Evolutionary conservation across 495 filamentous ascomycete species (phyloP).

Genomic region (Hypoxylon cercidicola): DNA sequence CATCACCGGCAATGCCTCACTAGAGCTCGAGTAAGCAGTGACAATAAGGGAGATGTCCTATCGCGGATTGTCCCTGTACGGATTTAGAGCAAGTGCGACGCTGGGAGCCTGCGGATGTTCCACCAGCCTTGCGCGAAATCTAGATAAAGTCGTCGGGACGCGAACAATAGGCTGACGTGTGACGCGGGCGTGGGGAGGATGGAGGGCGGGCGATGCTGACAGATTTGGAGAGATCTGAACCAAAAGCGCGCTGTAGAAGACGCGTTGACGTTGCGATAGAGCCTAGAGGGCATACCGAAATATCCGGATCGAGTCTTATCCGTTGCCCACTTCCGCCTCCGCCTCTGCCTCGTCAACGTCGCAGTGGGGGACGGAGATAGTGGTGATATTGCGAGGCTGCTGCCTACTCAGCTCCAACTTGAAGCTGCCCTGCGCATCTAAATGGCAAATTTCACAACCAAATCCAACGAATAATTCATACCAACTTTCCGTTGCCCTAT

Average conservation of each 20-base stretch:
- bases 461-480: conserved; percentile 8
- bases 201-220: conserved; percentile 1
- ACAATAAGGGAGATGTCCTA: conserved; percentile 4
- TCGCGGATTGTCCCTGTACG: neutral
- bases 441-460: conserved; percentile 25
- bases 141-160: conserved; percentile 13
- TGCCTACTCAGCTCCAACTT: conserved; percentile 34
- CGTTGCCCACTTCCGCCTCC: conserved; percentile 2
- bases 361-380: conserved; percentile 5
- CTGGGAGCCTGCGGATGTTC: conserved; percentile 5
- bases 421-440: conserved; percentile 8
- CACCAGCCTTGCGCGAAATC: conserved; percentile 22
- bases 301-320: conserved; percentile 16
- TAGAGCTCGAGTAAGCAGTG: neutral
- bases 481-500: conserved; percentile 6
- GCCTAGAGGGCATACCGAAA: conserved; percentile 17
- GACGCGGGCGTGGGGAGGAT: conserved; percentile 26
- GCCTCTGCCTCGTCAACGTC: conserved; percentile 22
- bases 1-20: conserved; percentile 11
- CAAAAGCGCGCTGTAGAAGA: conserved; percentile 23
- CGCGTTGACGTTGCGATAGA: conserved; percentile 19
- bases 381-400: conserved; percentile 35
- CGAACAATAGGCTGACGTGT: conserved; percentile 34
- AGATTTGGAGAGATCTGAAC: conserved; percentile 9
- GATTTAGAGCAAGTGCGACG: conserved; percentile 18